Base-by-base conservation (phyloP, 192 early-diverging fungal species). In the Umbelopsis vinacea region DNA sequence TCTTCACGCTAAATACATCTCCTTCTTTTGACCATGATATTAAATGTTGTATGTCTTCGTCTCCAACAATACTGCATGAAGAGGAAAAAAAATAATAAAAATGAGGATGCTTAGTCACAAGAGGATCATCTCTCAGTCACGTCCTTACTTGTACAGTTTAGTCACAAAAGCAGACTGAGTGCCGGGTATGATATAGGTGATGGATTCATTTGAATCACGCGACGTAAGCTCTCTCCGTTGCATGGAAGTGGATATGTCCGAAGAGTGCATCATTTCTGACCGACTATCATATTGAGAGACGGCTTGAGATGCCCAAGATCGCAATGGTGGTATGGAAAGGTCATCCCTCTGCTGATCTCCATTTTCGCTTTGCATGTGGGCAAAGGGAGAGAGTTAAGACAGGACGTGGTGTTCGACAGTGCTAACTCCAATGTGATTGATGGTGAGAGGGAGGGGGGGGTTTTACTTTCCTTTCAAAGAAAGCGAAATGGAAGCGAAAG, bases 1-100 rank as follows among this genome's bases (percentile, higher is more conserved):
- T 92, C 72, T 86, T 91, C 29, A 96, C 91, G 15, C 92, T 89
- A 75, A 96, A 97, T 69, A 88, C 88, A 67, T 93, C 89, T 54
- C 95, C 95, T 15, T 87, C 79, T 22, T 78, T 81, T 14, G 92
- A 87, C 94, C 95, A 97, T 67, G 79, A 76, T 46, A 92, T 86
- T 6, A 92, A 71, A 24, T 85, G 75, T 46, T 86, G 73, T 54
- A 86, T 86, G 12, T 78, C 70, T 35, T 81, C 72, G 74, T 92
- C 89, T 70, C 92, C 89, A 2, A 92, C 83, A 85, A 93, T 92
- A 47, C 89, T 92, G 69, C 14, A 47, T 29, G 24, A 47, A 10
- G 52, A 68, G 45, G 45, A 50, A 29, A 19, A 66, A 40, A 45
- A 9, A 21, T 35, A 19, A 8, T 0, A 67, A 67, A 45, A 8